phyloP scores from a whole-genome alignment of 257 asterid species.

The Jasminum sambac region DNA sequence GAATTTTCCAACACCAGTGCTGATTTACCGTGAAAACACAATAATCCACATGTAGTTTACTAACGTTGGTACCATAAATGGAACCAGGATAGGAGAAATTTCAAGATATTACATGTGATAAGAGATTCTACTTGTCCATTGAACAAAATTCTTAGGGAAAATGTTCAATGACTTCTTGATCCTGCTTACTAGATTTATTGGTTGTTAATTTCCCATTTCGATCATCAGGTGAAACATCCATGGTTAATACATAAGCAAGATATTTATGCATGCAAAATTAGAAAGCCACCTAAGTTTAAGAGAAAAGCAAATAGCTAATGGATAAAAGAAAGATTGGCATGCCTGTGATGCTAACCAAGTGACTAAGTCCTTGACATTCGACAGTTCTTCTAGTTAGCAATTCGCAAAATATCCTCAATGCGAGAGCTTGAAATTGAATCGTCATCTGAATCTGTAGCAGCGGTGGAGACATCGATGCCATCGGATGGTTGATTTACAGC shows the following conservation, averaged over 20 bases:
- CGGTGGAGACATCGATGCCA: neutral
- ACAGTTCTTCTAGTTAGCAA: constrained; percentile 3
- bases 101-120: too few species aligned
- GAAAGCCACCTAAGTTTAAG: neutral
- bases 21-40: too few species aligned
- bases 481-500: neutral
- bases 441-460: constrained; percentile 25
- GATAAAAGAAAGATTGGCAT: constrained; percentile 1
- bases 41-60: too few species aligned
- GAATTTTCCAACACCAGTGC: too few species aligned
- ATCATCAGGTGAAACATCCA: too few species aligned
- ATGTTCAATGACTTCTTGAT: neutral
- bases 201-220: neutral
- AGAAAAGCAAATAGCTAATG: neutral
- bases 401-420: constrained; percentile 15
- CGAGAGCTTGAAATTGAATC: constrained; percentile 25
- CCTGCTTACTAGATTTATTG: neutral
- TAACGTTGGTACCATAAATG: too few species aligned
- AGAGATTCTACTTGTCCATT: neutral
- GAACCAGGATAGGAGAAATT: too few species aligned
- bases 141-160: neutral
- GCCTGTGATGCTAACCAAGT: constrained; percentile 24
- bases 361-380: constrained; percentile 27
- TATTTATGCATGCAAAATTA: neutral
- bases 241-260: too few species aligned